Evolutionary conservation across 495 filamentous ascomycete genomes (phyloP), one percentile per base, ranked within the genome.

Genomic region (Lasiosphaeria miniovina): DNA sequence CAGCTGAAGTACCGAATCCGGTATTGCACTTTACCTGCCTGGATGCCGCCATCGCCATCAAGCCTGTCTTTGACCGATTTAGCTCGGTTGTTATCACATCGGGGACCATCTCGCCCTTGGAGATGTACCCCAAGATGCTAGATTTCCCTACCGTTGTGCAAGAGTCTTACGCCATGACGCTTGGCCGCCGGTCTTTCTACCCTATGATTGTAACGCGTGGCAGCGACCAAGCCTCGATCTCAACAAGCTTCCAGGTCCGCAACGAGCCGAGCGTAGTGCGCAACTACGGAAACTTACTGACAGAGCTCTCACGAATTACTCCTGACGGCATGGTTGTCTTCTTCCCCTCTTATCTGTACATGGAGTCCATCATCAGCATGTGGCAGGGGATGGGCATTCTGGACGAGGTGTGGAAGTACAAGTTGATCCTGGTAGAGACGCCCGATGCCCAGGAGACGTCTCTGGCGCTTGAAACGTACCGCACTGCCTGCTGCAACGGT

Each of bases 101-200:
- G 0, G 95, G 95, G 17, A 99, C 95, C 4, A 88, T 99, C 54
- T 97, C 94, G 0, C 95, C 95, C 0, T 72, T 99, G 4, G 95
- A 99, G 71, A 98, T 99, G 92, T 99, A 98, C 70, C 95, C 95
- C 0, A 96, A 96, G 66, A 97, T 99, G 94, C 85, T 99, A 9
- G 89, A 88, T 48, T 99, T 99, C 74, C 81, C 77, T 3, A 88
- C 91, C 10, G 93, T 97, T 14, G 86, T 98, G 36, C 91, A 97
- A 69, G 91, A 98, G 70, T 98, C 95, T 2, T 99, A 98, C 77
- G 84, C 82, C 61, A 98, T 99, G 93, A 97, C 95, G 0, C 84
- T 99, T 15, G 93, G 93, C 1, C 84, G 95, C n/a, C 83, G 88
- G 46, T 96, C 93, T 48, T 99, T 99, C 83, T 75, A 97, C 15